These are phyloP conservation scores for Leccinum ochraceum DNA, from an alignment of 768 basidiomycete genomes.

Conservation along the genomic window DNA sequence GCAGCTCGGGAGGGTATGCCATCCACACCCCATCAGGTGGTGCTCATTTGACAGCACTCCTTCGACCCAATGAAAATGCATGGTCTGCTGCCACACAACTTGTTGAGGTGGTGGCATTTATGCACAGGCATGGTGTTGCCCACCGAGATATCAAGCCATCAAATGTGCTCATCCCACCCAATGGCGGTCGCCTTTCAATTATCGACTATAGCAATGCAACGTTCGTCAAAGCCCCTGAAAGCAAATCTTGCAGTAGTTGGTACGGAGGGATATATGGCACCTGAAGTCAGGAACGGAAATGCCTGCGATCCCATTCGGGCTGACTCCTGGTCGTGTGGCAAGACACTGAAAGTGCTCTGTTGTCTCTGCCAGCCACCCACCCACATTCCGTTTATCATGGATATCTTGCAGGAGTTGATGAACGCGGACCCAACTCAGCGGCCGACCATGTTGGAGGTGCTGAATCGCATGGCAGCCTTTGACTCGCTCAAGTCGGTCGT, in stretches of 20 bases:
- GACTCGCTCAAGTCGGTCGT: slow-evolving; percentile 62
- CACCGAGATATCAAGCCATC: not conserved
- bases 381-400: not conserved
- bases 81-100: not conserved
- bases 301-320: not conserved
- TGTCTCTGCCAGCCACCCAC: not conserved
- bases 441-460: not conserved
- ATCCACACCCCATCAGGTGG: not conserved
- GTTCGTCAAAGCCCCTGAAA: not conserved
- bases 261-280: not conserved
- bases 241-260: not conserved
- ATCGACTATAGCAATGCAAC: not conserved
- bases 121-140: not conserved
- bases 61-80: not conserved
- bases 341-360: not conserved
- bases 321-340: not conserved
- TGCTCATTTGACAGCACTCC: not conserved
- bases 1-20: not conserved
- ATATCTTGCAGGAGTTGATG: not conserved
- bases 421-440: not conserved
- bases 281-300: not conserved
- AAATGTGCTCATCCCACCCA: not conserved
- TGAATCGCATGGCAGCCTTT: not conserved
- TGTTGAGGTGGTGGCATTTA: not conserved
- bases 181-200: not conserved